Conservation (phyloP, 1,284 basidiomycete genomes). For the Cryptococcus jaspeensis region DNA sequence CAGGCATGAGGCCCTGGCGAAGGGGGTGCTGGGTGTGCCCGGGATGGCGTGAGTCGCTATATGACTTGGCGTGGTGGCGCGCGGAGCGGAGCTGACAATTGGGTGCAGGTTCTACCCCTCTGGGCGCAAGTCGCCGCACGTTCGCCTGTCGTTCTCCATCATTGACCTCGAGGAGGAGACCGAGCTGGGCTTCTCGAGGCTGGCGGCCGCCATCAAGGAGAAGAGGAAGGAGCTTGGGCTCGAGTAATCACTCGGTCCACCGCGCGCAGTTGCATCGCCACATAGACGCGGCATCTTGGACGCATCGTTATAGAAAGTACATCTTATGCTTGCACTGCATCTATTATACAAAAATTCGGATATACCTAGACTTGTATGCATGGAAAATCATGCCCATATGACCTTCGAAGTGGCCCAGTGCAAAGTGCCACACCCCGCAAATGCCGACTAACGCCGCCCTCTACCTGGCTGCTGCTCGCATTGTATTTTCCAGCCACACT, state of each 20-base stretch:
- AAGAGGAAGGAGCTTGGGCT: constrained; percentile 24
- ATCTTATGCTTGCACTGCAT: not conserved
- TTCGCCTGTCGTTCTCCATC: constrained; percentile 77
- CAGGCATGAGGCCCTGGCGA: constrained; percentile 69
- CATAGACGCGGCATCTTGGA: not conserved
- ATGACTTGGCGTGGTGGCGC: not conserved
- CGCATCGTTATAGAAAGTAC: not conserved
- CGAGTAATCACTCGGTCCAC: not conserved
- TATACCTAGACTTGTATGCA: too few species aligned
- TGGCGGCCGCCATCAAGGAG: constrained; percentile 63
- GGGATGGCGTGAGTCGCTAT: constrained; percentile 54
- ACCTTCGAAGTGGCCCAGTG: too few species aligned
- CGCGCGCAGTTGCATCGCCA: not conserved
- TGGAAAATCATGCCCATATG: too few species aligned
- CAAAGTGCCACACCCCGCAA: too few species aligned
- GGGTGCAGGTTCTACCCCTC: constrained; percentile 64
- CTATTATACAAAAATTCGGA: not conserved
- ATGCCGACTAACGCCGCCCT: too few species aligned
- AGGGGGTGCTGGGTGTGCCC: constrained; percentile 84
- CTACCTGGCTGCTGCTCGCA: too few species aligned
- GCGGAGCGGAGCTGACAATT: constrained; percentile 1
- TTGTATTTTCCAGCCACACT: too few species aligned
- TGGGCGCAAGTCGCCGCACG: constrained; percentile 65
- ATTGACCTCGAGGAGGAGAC: constrained; percentile 65
- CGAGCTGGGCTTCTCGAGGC: constrained; percentile 69